These are phyloP conservation scores for Crucihimalaya himalaica DNA, from an alignment of 345 rosid species.

Conservation along the genomic window DNA sequence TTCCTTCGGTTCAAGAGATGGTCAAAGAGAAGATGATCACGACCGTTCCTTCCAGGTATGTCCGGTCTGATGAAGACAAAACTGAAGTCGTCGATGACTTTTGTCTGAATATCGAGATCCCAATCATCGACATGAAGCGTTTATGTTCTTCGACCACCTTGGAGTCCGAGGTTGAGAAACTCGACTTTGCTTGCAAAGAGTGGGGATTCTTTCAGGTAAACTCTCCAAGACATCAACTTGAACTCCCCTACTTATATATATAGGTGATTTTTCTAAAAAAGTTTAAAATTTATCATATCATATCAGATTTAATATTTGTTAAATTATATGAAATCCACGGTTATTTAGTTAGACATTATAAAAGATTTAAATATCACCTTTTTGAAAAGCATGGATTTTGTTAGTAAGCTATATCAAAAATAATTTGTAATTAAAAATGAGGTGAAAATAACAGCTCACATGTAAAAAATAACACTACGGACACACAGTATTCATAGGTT, in stretches of 20 bases:
- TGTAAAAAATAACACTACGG: not conserved
- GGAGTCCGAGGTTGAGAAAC: constrained; percentile 39
- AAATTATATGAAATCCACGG: too few relatives aligned
- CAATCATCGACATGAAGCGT: constrained; percentile 33
- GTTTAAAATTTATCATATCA: too few relatives aligned
- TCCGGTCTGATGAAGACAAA: constrained; percentile 18
- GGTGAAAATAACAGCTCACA: not conserved
- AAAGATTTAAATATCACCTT: not conserved
- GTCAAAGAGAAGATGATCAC: constrained; percentile 25
- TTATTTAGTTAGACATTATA: too few relatives aligned
- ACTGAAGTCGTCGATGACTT: not conserved
- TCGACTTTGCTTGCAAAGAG: constrained; percentile 56
- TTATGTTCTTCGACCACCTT: constrained; percentile 15
- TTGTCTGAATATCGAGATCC: constrained; percentile 13
- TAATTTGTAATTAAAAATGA: not conserved
- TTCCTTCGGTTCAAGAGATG: constrained; percentile 39
- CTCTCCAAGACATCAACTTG: not conserved
- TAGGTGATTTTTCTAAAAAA: too few relatives aligned
- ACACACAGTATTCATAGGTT: not conserved
- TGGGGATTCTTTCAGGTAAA: not conserved
- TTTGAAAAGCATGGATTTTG: not conserved
- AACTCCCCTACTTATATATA: too few relatives aligned
- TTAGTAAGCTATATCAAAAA: not conserved
- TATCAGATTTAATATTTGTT: too few relatives aligned
- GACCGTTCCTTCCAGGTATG: constrained; percentile 36